Evolutionary conservation across 1,284 basidiomycete species (phyloP).

Genomic region (Xanthoconium separans): DNA sequence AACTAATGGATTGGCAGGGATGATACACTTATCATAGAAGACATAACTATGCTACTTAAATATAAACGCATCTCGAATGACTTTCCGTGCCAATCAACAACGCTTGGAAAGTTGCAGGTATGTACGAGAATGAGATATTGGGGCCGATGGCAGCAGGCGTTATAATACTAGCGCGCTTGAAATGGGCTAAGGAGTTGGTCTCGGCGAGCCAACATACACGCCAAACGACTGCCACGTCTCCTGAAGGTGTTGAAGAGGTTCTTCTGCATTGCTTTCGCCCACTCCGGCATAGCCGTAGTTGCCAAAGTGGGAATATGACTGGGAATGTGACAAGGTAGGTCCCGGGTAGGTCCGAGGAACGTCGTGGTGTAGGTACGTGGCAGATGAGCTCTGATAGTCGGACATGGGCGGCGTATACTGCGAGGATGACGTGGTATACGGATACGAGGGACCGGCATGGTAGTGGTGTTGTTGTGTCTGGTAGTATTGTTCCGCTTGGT

Average conservation of each 20-base stretch:
- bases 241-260: conserved; percentile 38
- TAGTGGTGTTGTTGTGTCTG: conserved; percentile 29
- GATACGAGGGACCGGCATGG: conserved; percentile 37
- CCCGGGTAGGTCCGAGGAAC: not conserved
- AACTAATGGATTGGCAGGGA: too few relatives aligned
- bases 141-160: not conserved
- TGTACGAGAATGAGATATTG: not conserved
- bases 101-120: not conserved
- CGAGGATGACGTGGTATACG: conserved; percentile 21
- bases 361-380: conserved; percentile 2
- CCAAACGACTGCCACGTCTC: conserved; percentile 61
- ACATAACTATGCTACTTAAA: conserved; percentile 1
- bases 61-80: not conserved
- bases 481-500: conserved; percentile 11
- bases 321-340: not conserved
- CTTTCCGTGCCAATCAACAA: not conserved
- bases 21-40: not conserved
- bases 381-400: conserved; percentile 8
- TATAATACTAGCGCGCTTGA: not conserved
- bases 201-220: conserved; percentile 42
- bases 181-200: conserved; percentile 3
- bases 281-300: not conserved
- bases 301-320: conserved; percentile 8
- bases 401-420: conserved; percentile 5
- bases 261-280: not conserved